Percentiles rank a stretch among this genome's conserved stretches.
phyloP scores from a whole-genome alignment of 1,284 basidiomycete species.

The Cystobasidium slooffiae region DNA sequence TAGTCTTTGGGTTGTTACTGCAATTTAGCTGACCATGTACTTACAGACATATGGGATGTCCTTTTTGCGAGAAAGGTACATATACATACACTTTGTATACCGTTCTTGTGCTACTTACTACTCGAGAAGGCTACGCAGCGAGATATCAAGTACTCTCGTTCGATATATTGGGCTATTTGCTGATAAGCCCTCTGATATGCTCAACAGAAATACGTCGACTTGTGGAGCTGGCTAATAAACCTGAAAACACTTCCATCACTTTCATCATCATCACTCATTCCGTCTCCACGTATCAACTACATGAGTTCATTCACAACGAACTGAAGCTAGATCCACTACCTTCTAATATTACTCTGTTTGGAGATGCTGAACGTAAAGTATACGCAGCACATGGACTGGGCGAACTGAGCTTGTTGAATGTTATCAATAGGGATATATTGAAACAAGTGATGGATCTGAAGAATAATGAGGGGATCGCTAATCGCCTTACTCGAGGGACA shows the following conservation, averaged over 20 bases:
- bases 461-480: conserved; percentile 42
- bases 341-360: conserved; percentile 28
- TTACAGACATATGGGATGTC: conserved; percentile 28
- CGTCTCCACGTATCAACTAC: conserved; percentile 24
- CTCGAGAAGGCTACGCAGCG: too few relatives aligned
- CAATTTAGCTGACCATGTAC: neutral
- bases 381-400: conserved; percentile 36
- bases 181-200: neutral
- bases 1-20: too few relatives aligned
- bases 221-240: conserved; percentile 30
- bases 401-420: conserved; percentile 25
- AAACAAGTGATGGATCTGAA: conserved; percentile 28
- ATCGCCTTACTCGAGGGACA: conserved; percentile 41
- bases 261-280: conserved; percentile 45
- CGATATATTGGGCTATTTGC: too few relatives aligned
- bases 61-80: conserved; percentile 42
- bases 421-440: conserved; percentile 37
- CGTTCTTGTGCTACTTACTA: too few relatives aligned
- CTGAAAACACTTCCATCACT: neutral
- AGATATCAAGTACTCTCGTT: too few relatives aligned
- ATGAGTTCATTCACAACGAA: conserved; percentile 31
- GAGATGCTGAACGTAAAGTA: conserved; percentile 37
- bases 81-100: too few relatives aligned
- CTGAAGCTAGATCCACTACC: conserved; percentile 3
- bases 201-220: conserved; percentile 21